These are phyloP conservation scores for Salmacisia buchloeana DNA, from an alignment of 1,284 basidiomycete genomes.

Conservation along the genomic window DNA sequence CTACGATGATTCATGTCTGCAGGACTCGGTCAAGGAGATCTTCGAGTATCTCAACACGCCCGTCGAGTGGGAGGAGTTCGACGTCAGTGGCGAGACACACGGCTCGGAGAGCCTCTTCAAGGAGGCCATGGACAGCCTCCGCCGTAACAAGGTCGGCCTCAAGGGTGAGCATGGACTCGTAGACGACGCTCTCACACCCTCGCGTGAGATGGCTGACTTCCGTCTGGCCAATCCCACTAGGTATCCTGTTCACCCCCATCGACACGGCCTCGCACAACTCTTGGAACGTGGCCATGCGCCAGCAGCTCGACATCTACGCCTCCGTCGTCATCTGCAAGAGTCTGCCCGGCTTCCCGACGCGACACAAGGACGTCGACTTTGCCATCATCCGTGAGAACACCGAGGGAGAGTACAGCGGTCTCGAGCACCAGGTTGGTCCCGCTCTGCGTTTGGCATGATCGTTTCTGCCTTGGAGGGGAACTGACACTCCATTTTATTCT, in stretches of 20 bases:
- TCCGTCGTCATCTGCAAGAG: conserved; percentile 98
- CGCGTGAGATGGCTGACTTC: not conserved
- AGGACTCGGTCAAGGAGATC: conserved; percentile 97
- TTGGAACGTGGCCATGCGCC: conserved; percentile 99
- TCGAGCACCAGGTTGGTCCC: conserved; percentile 73
- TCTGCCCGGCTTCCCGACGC: conserved; percentile 90
- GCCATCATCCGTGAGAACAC: conserved; percentile 99
- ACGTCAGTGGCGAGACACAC: conserved; percentile 93
- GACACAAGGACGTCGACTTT: conserved; percentile 95
- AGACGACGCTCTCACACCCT: not conserved
- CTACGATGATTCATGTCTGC: conserved; percentile 67
- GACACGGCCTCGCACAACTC: conserved; percentile 94
- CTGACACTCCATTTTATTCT: not conserved
- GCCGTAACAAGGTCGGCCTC: conserved; percentile 93
- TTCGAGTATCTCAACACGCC: conserved; percentile 96
- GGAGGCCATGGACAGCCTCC: conserved; percentile 92
- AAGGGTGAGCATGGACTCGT: conserved; percentile 67
- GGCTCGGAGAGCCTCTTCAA: conserved; percentile 91
- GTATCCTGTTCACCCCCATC: conserved; percentile 97
- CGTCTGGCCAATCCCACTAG: conserved; percentile 54
- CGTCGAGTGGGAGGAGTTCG: conserved; percentile 98
- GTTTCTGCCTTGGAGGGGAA: not conserved
- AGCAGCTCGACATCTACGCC: conserved; percentile 98
- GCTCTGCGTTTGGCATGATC: not conserved
- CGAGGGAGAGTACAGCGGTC: conserved; percentile 97